These are phyloP conservation scores for Xylaria sp. DNA, from an alignment of 2,329 filamentous ascomycete species.

Conservation along the genomic window DNA sequence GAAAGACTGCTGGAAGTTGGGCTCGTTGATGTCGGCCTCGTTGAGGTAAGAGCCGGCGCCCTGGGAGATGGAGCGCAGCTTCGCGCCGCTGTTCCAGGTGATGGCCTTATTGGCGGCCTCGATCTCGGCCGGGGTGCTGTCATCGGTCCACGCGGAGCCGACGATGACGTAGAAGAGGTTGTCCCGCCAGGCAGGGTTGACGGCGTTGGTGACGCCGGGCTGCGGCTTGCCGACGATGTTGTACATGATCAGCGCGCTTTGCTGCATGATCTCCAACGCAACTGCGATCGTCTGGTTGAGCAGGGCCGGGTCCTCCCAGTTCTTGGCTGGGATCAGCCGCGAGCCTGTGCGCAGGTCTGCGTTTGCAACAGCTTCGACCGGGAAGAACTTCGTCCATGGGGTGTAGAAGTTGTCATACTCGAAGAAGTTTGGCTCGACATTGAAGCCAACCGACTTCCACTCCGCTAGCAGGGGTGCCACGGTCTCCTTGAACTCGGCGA, in stretches of 20 bases:
- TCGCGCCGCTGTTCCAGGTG: conserved; percentile 45
- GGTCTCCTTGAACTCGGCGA: conserved; percentile 49
- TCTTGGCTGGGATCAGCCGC: conserved; percentile 55
- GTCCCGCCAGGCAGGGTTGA: conserved; percentile 59
- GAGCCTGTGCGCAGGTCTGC: conserved; percentile 50
- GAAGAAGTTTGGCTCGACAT: conserved; percentile 34
- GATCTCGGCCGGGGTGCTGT: conserved; percentile 39
- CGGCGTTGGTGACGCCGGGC: conserved; percentile 39
- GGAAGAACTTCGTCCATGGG: conserved; percentile 53
- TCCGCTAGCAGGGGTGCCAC: conserved; percentile 47
- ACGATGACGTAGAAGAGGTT: conserved; percentile 51
- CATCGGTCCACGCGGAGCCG: conserved; percentile 40
- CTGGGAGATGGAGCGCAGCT: conserved; percentile 45
- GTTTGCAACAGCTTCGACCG: conserved; percentile 49
- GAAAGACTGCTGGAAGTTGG: conserved; percentile 43
- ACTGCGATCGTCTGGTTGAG: conserved; percentile 25
- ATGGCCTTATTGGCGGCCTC: conserved; percentile 45
- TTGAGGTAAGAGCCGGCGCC: conserved; percentile 44
- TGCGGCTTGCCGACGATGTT: conserved; percentile 38
- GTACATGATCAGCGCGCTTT: conserved; percentile 48
- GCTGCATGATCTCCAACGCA: conserved; percentile 30
- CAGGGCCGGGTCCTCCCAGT: conserved; percentile 50
- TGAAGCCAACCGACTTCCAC: conserved; percentile 31
- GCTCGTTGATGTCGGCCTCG: conserved; percentile 45
- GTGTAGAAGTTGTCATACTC: conserved; percentile 48